Percentiles rank a stretch among this genome's conserved stretches.
Conservation (phyloP, 345 rosid genomes). For the Hirschfeldia incana region DNA sequence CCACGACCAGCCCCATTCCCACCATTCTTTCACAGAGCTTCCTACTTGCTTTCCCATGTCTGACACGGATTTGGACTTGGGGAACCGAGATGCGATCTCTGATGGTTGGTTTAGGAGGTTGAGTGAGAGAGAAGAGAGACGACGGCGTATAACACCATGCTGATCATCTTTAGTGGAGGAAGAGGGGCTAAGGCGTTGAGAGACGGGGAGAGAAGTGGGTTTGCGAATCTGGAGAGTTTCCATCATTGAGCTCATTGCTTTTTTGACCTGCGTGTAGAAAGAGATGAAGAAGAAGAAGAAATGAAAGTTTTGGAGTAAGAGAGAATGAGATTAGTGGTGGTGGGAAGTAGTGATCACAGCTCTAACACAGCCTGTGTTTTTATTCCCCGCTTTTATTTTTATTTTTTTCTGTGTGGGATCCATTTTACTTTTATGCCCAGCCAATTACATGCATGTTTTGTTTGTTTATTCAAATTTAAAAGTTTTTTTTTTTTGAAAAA, state of each 20-base stretch:
- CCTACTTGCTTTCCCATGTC: constrained; percentile 63
- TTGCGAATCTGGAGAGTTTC: constrained; percentile 56
- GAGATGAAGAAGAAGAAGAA: background rate
- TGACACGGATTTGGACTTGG: constrained; percentile 64
- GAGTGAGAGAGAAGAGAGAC: constrained; percentile 81
- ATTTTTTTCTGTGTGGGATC: constrained; percentile 39
- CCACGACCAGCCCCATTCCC: constrained; percentile 93
- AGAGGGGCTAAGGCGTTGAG: constrained; percentile 29
- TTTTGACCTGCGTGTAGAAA: background rate
- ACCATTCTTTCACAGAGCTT: constrained; percentile 68
- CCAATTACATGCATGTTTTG: constrained; percentile 27
- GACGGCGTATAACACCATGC: constrained; percentile 50
- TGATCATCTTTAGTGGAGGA: constrained; percentile 20
- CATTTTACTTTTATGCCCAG: constrained; percentile 17
- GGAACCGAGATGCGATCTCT: constrained; percentile 41
- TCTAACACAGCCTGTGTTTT: constrained; percentile 54
- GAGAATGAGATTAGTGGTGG: constrained; percentile 29
- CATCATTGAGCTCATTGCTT: constrained; percentile 59
- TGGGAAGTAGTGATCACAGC: constrained; percentile 51
- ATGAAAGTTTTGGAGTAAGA: background rate
- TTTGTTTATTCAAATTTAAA: background rate
- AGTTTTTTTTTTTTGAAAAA: background rate
- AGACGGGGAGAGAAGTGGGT: constrained; percentile 56
- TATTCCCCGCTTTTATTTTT: constrained; percentile 29
- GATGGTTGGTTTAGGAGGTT: constrained; percentile 43